Evolutionary conservation across 176 grass and related monocot genomes (phyloP), one percentile per base, ranked within the genome.

Genomic region (Aegilops longissima): DNA sequence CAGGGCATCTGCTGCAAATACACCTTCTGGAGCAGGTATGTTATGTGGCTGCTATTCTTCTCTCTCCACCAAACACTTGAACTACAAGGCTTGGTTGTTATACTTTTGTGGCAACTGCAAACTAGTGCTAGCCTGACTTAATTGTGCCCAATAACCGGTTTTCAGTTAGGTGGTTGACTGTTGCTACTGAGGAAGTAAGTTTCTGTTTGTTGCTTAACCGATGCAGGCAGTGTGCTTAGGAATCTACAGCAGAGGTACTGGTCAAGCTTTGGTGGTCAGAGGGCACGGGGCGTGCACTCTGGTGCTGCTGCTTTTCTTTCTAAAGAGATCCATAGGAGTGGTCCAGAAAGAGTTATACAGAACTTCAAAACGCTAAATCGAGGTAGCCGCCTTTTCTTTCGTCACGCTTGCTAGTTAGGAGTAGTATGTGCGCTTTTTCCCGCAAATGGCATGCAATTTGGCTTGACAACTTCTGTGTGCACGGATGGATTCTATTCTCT

Each of bases 311-410:
- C 79, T 68, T 58, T 80, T 79, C 83, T 94, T 35, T 83, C 92
- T 33, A 93, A 88, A 59, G 84, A 94, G 47, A 78, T 94, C 45
- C 88, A 93, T 66, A 94, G 65, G 83, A 90, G 88, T 47, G 90
- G 91, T n/a, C 95, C 92, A 81, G 92, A 93, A 94, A 91, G 86
- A 64, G 84, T 97, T 64, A 92, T 94, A 74, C 82, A 91, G 14
- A 86, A 93, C 66, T 97, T 94, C 65, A 90, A 97, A 73, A 90
- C 79, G 79, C 84, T 59, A 59, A 59, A 59, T 20, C 54, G 18
- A 59, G 54, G 54, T 59, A 21, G 54, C 54, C 6, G 13, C 63
- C 63, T 29, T 66, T 66, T 66, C 25, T 66, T 66, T 66, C 25
- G 2, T 14, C 63, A 66, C 12, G 25, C 2, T 66, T 29, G 54